Base-by-base conservation (phyloP, 1,284 basidiomycete genomes). In the Leccinum pachyderme region DNA sequence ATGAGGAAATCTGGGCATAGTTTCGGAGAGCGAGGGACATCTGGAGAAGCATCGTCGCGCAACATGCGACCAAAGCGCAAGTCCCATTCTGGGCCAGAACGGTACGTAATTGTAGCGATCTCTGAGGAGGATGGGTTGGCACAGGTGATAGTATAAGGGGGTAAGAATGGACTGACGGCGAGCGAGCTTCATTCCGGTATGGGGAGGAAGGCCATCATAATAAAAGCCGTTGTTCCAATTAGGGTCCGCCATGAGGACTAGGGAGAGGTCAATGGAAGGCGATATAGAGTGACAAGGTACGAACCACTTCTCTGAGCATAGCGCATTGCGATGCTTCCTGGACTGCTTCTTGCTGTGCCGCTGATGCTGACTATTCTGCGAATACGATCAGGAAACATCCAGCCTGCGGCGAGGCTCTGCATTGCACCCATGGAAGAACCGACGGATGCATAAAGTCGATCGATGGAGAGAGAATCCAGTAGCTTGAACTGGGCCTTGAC, bases 171-270 rank as follows among this genome's bases (percentile, higher is more conserved):
- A 81, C 91, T 66, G 70, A 94, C 93, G 96, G 59, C 96, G 83
- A 15, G 96, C 97, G 32, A 99, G 83, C 74, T 99, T 99, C 95
- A 99, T 98, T 25, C 96, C 96, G 2, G 88, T 92, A 71, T 99
- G 97, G 3, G 96, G 96, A 1, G 96, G 97, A 12, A 95, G 70
- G n/a, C 82, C 80, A 52, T 93, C 90, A 68, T 99, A 99, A 74
- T 99, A 99, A 72, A 96, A 98, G 1, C 97, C 96, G 41, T 95
- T 87, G 62, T 99, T 99, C 97, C 96, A 99, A 63, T 99, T 98
- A 0, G 96, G 96, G 73, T 99, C 96, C 6, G 95, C 89, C 96
- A 99, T 99, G 52, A 99, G 83, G 11, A 99, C 96, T 94, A 28
- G 44, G 48, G n/a, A 56, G 53, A 53, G 27, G 59, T 58, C 28